phyloP scores from a whole-genome alignment of 2,329 filamentous ascomycete species.

The Diplodia mutila region DNA sequence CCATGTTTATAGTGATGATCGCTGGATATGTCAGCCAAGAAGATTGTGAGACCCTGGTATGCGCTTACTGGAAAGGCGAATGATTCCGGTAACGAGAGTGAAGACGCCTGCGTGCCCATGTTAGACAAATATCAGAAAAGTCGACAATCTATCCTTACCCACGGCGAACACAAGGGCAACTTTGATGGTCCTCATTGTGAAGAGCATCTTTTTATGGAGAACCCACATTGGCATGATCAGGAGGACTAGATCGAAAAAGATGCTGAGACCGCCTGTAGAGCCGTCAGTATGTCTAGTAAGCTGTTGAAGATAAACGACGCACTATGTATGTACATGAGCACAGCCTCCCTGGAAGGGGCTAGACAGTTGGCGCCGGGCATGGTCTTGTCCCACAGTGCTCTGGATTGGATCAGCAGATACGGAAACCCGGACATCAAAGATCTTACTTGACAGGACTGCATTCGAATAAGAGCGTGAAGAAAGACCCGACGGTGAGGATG shows the following conservation, averaged over 20 bases:
- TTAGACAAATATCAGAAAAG: not conserved
- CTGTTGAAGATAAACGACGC: slow-evolving; percentile 26
- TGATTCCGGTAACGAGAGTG: slow-evolving; percentile 44
- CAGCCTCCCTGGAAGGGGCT: slow-evolving; percentile 30
- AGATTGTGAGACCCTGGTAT: no score
- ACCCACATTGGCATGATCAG: slow-evolving; percentile 35
- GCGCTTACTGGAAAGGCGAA: slow-evolving; percentile 40
- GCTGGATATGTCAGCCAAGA: not conserved
- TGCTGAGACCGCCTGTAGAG: slow-evolving; percentile 27
- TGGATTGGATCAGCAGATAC: not conserved
- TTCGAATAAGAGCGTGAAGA: slow-evolving; percentile 24
- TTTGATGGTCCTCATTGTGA: slow-evolving; percentile 39
- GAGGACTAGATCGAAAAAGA: slow-evolving; percentile 42
- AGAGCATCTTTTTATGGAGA: slow-evolving; percentile 44
- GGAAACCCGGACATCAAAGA: not conserved
- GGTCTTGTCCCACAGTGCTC: slow-evolving; percentile 25
- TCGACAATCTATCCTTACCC: not conserved
- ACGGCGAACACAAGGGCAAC: slow-evolving; percentile 46
- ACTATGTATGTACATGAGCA: slow-evolving; percentile 42
- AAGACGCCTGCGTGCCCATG: slow-evolving; percentile 35
- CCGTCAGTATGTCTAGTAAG: not conserved
- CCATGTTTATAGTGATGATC: slow-evolving; percentile 39
- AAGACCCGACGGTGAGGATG: slow-evolving; percentile 13
- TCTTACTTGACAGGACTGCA: slow-evolving; percentile 25
- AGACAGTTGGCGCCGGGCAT: slow-evolving; percentile 35